Conservation (phyloP, 2,329 filamentous ascomycete genomes). For the Zymoseptoria brevis region DNA sequence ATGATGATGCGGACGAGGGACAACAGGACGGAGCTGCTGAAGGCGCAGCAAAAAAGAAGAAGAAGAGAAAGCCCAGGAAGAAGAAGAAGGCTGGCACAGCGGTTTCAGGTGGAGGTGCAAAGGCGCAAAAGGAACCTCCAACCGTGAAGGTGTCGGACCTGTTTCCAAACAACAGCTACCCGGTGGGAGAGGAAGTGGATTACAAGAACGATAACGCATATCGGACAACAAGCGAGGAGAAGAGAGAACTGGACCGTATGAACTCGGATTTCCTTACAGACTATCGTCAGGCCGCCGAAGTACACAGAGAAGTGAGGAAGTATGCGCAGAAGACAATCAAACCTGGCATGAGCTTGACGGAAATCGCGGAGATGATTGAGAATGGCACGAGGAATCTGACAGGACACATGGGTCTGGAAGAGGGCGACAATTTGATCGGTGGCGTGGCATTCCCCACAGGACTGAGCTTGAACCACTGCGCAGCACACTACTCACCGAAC, state of each 20-base stretch:
- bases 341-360: slow-evolving; percentile 43
- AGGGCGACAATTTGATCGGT: slow-evolving; percentile 43
- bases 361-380: slow-evolving; percentile 48
- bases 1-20: slow-evolving; percentile 29
- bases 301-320: slow-evolving; percentile 48
- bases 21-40: slow-evolving; percentile 14
- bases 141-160: slow-evolving; percentile 40
- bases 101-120: slow-evolving; percentile 25
- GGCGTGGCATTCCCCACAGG: slow-evolving; percentile 52
- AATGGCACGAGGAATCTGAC: slow-evolving; percentile 46
- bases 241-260: slow-evolving; percentile 37
- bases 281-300: slow-evolving; percentile 50
- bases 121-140: slow-evolving; percentile 40
- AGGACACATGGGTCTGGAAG: slow-evolving; percentile 44
- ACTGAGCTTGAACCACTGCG: slow-evolving; percentile 46
- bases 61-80: slow-evolving; percentile 39
- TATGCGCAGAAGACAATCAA: slow-evolving; percentile 44
- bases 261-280: slow-evolving; percentile 44
- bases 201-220: slow-evolving; percentile 40
- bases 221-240: slow-evolving; percentile 42
- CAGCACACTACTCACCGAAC: slow-evolving; percentile 51
- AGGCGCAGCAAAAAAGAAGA: slow-evolving; percentile 38
- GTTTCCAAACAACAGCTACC: slow-evolving; percentile 39
- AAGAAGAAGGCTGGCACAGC: slow-evolving; percentile 30
- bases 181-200: slow-evolving; percentile 39